These are phyloP conservation scores for Wallacemonas rigidus DNA, from an alignment of 208 protist species.

Conservation along the genomic window DNA sequence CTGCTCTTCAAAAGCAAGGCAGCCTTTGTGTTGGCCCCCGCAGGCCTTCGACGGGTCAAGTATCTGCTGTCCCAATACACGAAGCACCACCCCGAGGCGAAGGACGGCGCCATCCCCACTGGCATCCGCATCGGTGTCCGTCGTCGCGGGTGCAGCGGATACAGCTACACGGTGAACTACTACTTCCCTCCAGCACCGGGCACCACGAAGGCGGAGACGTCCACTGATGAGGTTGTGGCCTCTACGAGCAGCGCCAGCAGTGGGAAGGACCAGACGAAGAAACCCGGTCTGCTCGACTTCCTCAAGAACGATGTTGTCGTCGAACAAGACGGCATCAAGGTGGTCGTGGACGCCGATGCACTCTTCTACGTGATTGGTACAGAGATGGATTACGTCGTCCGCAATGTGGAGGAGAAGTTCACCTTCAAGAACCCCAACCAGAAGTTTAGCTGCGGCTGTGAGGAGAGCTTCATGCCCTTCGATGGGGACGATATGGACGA, in stretches of 20 bases:
- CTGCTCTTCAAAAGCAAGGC: slow-evolving; percentile 82
- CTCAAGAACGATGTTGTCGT: slow-evolving; percentile 70
- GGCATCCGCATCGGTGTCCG: slow-evolving; percentile 95
- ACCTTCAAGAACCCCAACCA: slow-evolving; percentile 98
- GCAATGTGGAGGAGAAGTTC: slow-evolving; percentile 95
- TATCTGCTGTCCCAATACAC: slow-evolving; percentile 65
- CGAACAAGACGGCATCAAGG: slow-evolving; percentile 92
- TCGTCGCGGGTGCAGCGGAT: slow-evolving; percentile 94
- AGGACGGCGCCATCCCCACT: slow-evolving; percentile 17
- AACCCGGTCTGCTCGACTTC: slow-evolving; percentile 3
- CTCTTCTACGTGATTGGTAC: slow-evolving; percentile 97
- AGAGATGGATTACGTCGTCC: slow-evolving; percentile 96
- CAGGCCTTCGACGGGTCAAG: slow-evolving; percentile 80
- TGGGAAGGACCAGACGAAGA: background rate
- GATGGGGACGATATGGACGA: slow-evolving; percentile 75
- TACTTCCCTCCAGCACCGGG: slow-evolving; percentile 29
- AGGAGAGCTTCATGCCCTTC: slow-evolving; percentile 96
- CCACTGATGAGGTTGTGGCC: background rate
- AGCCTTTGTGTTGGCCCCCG: slow-evolving; percentile 79
- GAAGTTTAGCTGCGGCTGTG: slow-evolving; percentile 96
- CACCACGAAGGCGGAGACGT: background rate
- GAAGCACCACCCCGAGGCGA: slow-evolving; percentile 14
- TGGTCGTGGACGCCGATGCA: slow-evolving; percentile 93
- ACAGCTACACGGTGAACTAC: slow-evolving; percentile 97
- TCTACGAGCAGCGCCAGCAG: background rate